Evolutionary conservation across 2,329 filamentous ascomycete genomes (phyloP), one percentile per base, ranked within the genome.

Genomic region (Pseudonectria buxi): DNA sequence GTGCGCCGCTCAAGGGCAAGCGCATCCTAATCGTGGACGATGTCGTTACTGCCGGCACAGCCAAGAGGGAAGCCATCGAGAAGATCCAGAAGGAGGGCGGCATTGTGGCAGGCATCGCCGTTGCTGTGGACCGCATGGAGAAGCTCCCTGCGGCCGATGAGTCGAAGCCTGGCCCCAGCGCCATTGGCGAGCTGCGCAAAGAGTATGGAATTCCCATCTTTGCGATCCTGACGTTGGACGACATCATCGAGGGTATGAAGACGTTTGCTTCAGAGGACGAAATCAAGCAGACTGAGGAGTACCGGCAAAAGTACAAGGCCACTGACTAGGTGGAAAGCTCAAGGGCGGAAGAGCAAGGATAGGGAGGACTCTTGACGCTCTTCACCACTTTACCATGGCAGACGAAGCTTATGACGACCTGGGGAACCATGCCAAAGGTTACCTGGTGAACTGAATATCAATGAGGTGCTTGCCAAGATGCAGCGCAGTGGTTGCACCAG

Each of bases 1-100:
- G 92, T 10, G 85, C 87, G 22, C 74, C 82, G 6, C 69, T 96
- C 34, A 83, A 84, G 64, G 89, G 86, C 35, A 89, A 92, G 74
- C 78, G 75, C 41, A 79, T 95, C 12, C 72, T 98, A 24, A 85
- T 98, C 50, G 82, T 98, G 27, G 92, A 98, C 68, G 92, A 96
- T 64, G 90, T 98, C 38, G 90, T 96, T 54, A 95, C 89, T 1
- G 90, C 88, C 1, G 92, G 92, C 18, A 96, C 89, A 2, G 92
- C 92, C 27, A 89, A 95, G 67, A 75, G 88, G 39, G 89, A 96
- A 62, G 87, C 90, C 11, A 88, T 96, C 41, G 79, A 79, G 36
- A 92, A 95, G 62, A 95, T 96, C 58, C 74, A 79, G 51, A 78
- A 78, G 51, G 83, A 94, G 58, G 92, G 90, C 3, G 92, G 90